phyloP scores from a whole-genome alignment of 2,329 filamentous ascomycete genomes.

The Simplicillium aogashimaense region DNA sequence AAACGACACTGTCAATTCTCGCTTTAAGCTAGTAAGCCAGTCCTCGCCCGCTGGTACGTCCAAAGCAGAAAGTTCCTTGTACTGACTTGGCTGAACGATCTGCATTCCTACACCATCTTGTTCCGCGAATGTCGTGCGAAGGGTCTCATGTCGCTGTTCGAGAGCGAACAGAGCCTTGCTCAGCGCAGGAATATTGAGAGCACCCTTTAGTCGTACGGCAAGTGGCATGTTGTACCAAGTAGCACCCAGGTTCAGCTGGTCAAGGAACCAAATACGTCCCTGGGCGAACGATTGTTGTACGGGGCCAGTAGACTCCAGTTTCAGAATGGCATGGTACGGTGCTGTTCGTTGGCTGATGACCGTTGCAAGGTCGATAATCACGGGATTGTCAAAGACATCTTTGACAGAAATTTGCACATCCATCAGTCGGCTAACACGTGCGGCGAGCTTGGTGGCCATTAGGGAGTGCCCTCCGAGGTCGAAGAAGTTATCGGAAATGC shows the following conservation, averaged over 20 bases:
- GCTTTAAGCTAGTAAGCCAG: background rate
- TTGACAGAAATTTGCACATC: conserved; percentile 2
- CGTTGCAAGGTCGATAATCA: background rate
- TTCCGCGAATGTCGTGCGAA: conserved; percentile 10
- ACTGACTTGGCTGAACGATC: conserved; percentile 1
- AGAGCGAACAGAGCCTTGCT: conserved; percentile 7
- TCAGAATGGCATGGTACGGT: background rate
- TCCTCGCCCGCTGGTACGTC: background rate
- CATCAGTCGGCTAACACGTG: no score
- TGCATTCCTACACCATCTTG: conserved; percentile 7
- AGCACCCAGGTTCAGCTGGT: conserved; percentile 9
- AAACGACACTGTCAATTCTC: conserved; percentile 13
- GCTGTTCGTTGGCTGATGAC: background rate
- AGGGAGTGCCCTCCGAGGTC: conserved; percentile 14
- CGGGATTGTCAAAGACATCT: conserved; percentile 1
- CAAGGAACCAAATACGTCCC: conserved; percentile 13
- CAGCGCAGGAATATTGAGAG: conserved; percentile 8
- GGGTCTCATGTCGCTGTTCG: conserved; percentile 11
- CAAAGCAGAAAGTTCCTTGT: conserved; percentile 2
- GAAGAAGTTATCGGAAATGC: no score
- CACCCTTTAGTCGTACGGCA: conserved; percentile 7
- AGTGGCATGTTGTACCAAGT: conserved; percentile 10
- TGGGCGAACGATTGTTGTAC: conserved; percentile 13
- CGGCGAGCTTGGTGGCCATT: conserved; percentile 26
- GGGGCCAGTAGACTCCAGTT: conserved; percentile 5